Conservation (phyloP, 1,284 basidiomycete species). For the Chondrostereum purpureum region DNA sequence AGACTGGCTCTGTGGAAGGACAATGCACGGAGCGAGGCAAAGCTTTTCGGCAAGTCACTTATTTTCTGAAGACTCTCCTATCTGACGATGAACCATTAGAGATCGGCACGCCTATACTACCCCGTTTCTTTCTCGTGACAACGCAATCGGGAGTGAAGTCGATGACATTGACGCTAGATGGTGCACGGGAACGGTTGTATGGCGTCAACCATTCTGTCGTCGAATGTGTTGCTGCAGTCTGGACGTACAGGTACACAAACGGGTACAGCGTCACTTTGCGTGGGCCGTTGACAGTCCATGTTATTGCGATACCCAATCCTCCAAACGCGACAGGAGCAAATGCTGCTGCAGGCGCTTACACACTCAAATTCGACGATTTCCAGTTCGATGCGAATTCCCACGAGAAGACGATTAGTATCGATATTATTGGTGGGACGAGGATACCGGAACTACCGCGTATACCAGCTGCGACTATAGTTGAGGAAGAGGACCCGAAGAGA, state of each 20-base stretch:
- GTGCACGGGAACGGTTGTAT: conserved; percentile 55
- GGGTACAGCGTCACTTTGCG: conserved; percentile 69
- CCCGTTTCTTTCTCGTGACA: conserved; percentile 77
- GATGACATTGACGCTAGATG: conserved; percentile 67
- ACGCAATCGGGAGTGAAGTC: conserved; percentile 74
- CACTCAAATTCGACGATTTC: conserved; percentile 60
- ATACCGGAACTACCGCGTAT: conserved; percentile 7
- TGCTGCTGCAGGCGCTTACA: conserved; percentile 19
- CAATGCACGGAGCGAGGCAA: conserved; percentile 66
- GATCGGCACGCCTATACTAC: conserved; percentile 66
- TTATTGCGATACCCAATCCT: conserved; percentile 29
- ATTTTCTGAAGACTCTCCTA: conserved; percentile 5
- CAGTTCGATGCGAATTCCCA: conserved; percentile 62
- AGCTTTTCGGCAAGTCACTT: conserved; percentile 60
- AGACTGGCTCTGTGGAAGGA: conserved; percentile 78
- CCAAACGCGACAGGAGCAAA: conserved; percentile 11
- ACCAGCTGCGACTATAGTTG: not conserved
- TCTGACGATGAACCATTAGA: conserved; percentile 35
- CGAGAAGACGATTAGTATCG: conserved; percentile 62
- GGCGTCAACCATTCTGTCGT: conserved; percentile 47
- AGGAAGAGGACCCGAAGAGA: conserved; percentile 43
- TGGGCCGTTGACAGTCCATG: conserved; percentile 60
- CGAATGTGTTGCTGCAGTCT: conserved; percentile 61
- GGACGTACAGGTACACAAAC: conserved; percentile 71
- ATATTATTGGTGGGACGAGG: conserved; percentile 47